These are phyloP conservation scores for Orbilia quercus DNA, from an alignment of 2,329 filamentous ascomycete species.

Conservation along the genomic window DNA sequence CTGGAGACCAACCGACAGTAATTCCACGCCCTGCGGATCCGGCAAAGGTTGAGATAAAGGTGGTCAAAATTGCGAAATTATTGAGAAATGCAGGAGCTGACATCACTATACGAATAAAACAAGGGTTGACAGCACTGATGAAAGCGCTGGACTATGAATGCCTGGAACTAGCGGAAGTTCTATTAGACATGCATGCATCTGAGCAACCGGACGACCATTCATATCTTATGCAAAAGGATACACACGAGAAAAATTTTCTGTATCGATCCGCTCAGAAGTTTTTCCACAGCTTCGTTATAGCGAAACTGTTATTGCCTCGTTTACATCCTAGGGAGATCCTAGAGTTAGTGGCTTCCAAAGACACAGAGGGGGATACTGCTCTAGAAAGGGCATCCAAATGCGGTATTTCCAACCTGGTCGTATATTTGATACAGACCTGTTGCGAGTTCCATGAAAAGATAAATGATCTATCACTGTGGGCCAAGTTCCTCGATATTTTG, in stretches of 20 bases:
- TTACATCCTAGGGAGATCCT: background rate
- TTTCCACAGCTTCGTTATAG: background rate
- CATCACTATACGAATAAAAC: slow-evolving; percentile 25
- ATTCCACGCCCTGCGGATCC: no score
- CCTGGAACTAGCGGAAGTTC: slow-evolving; percentile 5
- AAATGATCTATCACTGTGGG: no score
- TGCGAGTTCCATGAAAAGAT: background rate
- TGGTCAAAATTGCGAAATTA: slow-evolving; percentile 15
- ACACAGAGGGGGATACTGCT: background rate
- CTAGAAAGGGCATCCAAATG: background rate
- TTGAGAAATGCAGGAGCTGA: slow-evolving; percentile 19
- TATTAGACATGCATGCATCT: slow-evolving; percentile 15
- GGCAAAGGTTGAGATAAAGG: background rate
- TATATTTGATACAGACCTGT: background rate
- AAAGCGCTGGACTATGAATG: background rate
- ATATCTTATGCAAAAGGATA: slow-evolving; percentile 20
- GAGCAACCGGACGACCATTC: slow-evolving; percentile 14
- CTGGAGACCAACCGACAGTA: no score
- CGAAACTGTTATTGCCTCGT: background rate
- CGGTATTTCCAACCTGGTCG: background rate
- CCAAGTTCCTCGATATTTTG: no score
- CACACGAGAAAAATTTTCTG: slow-evolving; percentile 15
- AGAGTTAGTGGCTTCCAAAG: slow-evolving; percentile 4
- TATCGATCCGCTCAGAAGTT: background rate
- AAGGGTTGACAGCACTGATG: slow-evolving; percentile 23